Evolutionary conservation across 352 stramenopile genomes (phyloP), one percentile per base, ranked within the genome.

Genomic region (Globisporangium perplexum): DNA sequence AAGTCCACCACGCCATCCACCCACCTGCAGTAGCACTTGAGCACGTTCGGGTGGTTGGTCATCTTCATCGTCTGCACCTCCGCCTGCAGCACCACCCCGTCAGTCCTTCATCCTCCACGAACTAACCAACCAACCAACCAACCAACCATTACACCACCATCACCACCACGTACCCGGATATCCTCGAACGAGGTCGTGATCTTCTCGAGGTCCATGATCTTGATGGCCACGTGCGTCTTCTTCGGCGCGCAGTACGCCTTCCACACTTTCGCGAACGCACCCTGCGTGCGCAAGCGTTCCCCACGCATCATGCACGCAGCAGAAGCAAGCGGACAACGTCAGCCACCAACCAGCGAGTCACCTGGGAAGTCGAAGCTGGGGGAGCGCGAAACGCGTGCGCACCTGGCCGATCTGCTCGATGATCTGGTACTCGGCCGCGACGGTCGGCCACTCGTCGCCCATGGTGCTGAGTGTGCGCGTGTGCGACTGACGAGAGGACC

Each of bases 181-280:
- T 95, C 86, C 67, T 94, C 84, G 68, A 95, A 95, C 71, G 82
- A 98, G 22, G 94, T 97, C 47, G 96, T 98, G 59, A 98, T 97
- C 71, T 98, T 98, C 72, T 99, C 97, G 31, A 99, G 78, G 73
- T 99, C 97, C 80, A 99, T 97, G 59, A 99, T 97, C 72, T 99
- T 99, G 60, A 99, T 98, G 38, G 96, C 96, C 58, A 97, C 86
- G 59, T 93, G 74, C 49, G 73, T 76, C 60, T 92, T 85, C 68
- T 96, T 96, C 31, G 86, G 66, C 55, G 65, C 68, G 55, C 90
- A 98, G 65, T 88, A 90, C 15, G 96, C 97, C 66, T 96, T 97
- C 88, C 93, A 99, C 23, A 99, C 97, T 55, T 98, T 98, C 24
- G 97, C 97, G 67, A 99, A 99, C 18, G 96, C 96, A 20, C 96